Evolutionary conservation across 371 early-diverging fungal genomes (phyloP).

Genomic region (Lichtheimia hyalospora): DNA sequence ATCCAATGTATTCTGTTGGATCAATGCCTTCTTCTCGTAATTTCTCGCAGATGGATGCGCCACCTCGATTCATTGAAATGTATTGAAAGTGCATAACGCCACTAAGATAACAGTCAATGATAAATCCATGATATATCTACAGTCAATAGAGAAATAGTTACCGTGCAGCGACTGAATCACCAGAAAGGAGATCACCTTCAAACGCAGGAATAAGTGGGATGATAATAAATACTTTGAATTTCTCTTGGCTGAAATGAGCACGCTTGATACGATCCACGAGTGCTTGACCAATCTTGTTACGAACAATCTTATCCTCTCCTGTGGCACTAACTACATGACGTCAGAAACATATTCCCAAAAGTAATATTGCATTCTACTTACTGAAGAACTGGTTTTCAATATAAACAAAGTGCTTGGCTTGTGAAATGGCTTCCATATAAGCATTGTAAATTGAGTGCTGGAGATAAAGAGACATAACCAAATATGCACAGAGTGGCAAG

Average conservation of each 20-base stretch:
- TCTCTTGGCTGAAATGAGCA: constrained; percentile 67
- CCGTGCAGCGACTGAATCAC: constrained; percentile 70
- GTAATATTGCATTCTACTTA: constrained; percentile 17
- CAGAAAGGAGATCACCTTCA: constrained; percentile 76
- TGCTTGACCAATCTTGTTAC: constrained; percentile 42
- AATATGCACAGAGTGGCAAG: no score
- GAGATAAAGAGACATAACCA: background rate
- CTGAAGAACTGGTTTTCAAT: constrained; percentile 94
- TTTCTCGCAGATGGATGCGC: constrained; percentile 66
- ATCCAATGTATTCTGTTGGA: constrained; percentile 75
- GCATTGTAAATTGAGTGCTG: constrained; percentile 84
- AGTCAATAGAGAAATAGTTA: constrained; percentile 44
- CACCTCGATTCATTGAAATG: constrained; percentile 78
- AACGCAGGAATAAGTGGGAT: constrained; percentile 94
- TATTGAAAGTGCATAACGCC: constrained; percentile 85
- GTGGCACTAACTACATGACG: constrained; percentile 23
- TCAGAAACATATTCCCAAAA: background rate
- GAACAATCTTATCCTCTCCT: constrained; percentile 32
- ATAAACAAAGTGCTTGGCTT: constrained; percentile 85
- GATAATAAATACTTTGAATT: constrained; percentile 83
- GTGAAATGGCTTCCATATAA: constrained; percentile 75
- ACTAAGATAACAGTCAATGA: constrained; percentile 19
- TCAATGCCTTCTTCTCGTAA: constrained; percentile 66
- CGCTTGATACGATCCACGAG: constrained; percentile 71
- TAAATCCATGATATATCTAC: no score